Conservation (phyloP, 2,329 filamentous ascomycete species). For the Fusarium sulawesiense region DNA sequence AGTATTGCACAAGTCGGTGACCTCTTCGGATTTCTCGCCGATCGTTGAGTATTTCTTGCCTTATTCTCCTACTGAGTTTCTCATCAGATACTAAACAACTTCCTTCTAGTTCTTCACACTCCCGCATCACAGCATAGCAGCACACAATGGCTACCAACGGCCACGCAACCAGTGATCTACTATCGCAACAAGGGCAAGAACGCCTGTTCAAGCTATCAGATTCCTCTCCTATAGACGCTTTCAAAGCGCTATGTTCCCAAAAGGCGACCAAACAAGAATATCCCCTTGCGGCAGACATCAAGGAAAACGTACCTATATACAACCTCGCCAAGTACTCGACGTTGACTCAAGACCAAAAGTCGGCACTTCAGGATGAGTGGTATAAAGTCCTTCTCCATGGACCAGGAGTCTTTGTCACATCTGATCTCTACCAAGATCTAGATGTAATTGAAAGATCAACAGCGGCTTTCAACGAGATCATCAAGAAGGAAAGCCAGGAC, state of each 20-base stretch:
- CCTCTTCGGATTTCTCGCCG: slow-evolving; percentile 10
- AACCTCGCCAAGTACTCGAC: slow-evolving; percentile 54
- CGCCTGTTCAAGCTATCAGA: slow-evolving; percentile 44
- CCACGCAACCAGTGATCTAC: neutral
- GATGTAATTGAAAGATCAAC: slow-evolving; percentile 60
- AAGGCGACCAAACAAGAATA: slow-evolving; percentile 54
- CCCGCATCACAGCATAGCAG: neutral
- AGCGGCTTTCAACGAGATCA: slow-evolving; percentile 60
- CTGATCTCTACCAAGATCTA: slow-evolving; percentile 60
- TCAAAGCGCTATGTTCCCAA: slow-evolving; percentile 58
- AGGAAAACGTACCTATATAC: slow-evolving; percentile 68
- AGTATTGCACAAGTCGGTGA: too few relatives aligned
- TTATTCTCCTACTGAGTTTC: neutral
- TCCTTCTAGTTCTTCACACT: neutral
- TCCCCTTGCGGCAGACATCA: slow-evolving; percentile 58
- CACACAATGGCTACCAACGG: slow-evolving; percentile 20
- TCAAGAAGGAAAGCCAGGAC: slow-evolving; percentile 55
- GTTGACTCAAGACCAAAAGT: slow-evolving; percentile 35
- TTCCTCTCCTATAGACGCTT: slow-evolving; percentile 55
- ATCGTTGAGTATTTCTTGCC: slow-evolving; percentile 3
- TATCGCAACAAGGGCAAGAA: slow-evolving; percentile 17
- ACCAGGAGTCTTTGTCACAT: slow-evolving; percentile 69
- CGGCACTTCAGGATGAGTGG: slow-evolving; percentile 68
- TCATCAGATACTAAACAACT: neutral
- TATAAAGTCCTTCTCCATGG: slow-evolving; percentile 67